These are phyloP conservation scores for Truncatella angustata DNA, from an alignment of 2,329 filamentous ascomycete genomes.

Conservation along the genomic window DNA sequence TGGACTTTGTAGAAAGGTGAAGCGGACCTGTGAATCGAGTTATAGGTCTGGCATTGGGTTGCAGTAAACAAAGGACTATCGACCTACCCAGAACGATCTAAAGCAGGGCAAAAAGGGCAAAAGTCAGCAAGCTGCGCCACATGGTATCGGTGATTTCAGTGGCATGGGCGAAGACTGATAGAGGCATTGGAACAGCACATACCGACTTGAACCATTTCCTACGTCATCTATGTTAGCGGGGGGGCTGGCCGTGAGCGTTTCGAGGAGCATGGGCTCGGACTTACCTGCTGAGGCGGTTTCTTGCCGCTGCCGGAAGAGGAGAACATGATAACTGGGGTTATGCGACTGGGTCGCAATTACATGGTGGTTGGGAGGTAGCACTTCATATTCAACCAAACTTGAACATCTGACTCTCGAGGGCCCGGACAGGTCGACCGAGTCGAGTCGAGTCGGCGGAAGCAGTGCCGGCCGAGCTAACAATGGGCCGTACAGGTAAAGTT, in stretches of 20 bases:
- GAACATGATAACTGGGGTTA: constrained; percentile 52
- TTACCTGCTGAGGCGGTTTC: constrained; percentile 69
- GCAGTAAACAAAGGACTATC: constrained; percentile 12
- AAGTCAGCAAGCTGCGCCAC: neutral
- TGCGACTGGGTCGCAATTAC: constrained; percentile 19
- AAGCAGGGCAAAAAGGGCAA: neutral
- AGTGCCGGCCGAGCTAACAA: neutral
- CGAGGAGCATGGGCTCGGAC: constrained; percentile 20
- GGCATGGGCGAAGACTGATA: neutral
- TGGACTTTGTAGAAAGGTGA: constrained; percentile 85
- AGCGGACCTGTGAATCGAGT: constrained; percentile 59
- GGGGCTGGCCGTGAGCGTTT: neutral
- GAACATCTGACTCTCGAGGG: too few relatives aligned
- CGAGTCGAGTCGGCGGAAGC: neutral
- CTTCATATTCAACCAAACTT: neutral
- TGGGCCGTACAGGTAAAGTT: neutral
- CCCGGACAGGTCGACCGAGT: neutral
- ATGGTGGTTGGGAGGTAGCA: constrained; percentile 19
- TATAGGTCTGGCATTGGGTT: neutral
- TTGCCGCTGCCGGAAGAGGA: constrained; percentile 64
- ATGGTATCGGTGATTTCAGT: neutral
- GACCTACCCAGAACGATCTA: constrained; percentile 66
- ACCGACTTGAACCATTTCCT: constrained; percentile 99
- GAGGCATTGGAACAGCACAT: constrained; percentile 34
- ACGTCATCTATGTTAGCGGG: constrained; percentile 36